Conservation (phyloP, 2,329 filamentous ascomycete genomes). For the Penicillium sp. region DNA sequence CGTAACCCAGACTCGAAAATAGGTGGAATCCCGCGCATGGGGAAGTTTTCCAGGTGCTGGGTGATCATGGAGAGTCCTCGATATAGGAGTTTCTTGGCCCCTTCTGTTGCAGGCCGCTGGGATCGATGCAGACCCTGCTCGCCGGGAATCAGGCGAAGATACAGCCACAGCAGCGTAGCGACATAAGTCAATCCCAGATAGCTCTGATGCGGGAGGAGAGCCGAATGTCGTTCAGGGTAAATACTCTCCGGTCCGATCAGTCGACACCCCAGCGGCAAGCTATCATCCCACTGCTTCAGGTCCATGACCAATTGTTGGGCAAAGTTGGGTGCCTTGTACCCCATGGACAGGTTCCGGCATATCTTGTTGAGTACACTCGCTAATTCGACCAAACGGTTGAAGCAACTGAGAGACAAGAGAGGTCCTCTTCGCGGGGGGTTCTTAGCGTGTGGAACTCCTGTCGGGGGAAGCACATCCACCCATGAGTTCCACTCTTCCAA, state of each 20-base stretch:
- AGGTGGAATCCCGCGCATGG: constrained; percentile 41
- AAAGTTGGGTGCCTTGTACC: constrained; percentile 35
- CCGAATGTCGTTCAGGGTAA: constrained; percentile 41
- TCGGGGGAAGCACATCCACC: constrained; percentile 53
- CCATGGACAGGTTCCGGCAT: constrained; percentile 35
- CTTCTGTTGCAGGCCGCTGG: constrained; percentile 40
- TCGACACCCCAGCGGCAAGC: constrained; percentile 41
- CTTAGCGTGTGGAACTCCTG: constrained; percentile 32
- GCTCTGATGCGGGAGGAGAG: constrained; percentile 45
- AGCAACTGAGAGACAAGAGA: constrained; percentile 55
- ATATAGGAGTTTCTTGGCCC: constrained; percentile 44
- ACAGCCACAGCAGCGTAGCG: constrained; percentile 43
- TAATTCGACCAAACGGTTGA: constrained; percentile 55
- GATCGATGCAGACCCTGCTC: constrained; percentile 37
- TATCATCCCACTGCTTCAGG: constrained; percentile 43
- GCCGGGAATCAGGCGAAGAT: constrained; percentile 38
- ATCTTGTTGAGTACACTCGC: constrained; percentile 43
- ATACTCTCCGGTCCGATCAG: constrained; percentile 43
- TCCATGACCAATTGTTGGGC: constrained; percentile 43
- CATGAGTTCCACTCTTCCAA: constrained; percentile 76
- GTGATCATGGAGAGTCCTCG: constrained; percentile 40
- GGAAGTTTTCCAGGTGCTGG: constrained; percentile 45
- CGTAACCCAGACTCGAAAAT: constrained; percentile 43
- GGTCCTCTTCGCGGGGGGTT: constrained; percentile 42
- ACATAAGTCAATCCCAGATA: constrained; percentile 44